Evolutionary conservation across 2,329 filamentous ascomycete species (phyloP).

Genomic region (Monilinia aucupariae): DNA sequence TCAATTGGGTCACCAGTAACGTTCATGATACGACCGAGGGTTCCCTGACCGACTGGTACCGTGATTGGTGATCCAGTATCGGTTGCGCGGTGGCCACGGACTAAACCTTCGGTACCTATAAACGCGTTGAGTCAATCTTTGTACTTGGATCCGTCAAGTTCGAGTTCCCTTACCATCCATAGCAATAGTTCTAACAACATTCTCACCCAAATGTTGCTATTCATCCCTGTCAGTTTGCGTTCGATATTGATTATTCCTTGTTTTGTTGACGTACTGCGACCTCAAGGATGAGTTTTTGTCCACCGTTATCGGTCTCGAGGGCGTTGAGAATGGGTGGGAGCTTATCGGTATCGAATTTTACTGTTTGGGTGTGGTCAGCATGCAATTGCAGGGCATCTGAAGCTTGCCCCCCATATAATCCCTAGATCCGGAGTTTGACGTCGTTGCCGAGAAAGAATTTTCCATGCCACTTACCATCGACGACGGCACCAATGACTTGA

Average conservation of each 20-base stretch:
- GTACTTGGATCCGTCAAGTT: conserved; percentile 15
- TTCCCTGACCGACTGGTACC: conserved; percentile 89
- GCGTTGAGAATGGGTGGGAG: conserved; percentile 98
- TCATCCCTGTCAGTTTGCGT: conserved; percentile 37
- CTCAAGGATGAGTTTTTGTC: conserved; percentile 92
- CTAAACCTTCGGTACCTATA: conserved; percentile 96
- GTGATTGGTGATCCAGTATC: conserved; percentile 95
- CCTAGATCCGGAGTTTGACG: conserved; percentile 27
- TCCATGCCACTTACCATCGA: conserved; percentile 69
- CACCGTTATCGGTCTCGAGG: conserved; percentile 83
- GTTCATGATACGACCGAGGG: conserved; percentile 99
- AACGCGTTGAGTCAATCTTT: conserved; percentile 26
- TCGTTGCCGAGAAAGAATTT: conserved; percentile 37
- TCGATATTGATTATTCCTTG: conserved; percentile 19
- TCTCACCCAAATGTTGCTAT: conserved; percentile 99
- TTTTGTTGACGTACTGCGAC: conserved; percentile 67
- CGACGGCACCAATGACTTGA: conserved; percentile 96
- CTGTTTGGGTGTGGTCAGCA: conserved; percentile 46
- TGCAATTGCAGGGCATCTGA: conserved; percentile 15
- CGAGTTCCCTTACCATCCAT: conserved; percentile 79
- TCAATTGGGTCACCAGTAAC: conserved; percentile 99
- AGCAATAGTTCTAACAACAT: conserved; percentile 98
- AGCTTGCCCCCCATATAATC: conserved; percentile 19
- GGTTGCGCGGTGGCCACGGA: conserved; percentile 76
- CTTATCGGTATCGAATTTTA: conserved; percentile 93